Evolutionary conservation across 768 basidiomycete genomes (phyloP), one percentile per base, ranked within the genome.

Genomic region (Cubamyces sp.): DNA sequence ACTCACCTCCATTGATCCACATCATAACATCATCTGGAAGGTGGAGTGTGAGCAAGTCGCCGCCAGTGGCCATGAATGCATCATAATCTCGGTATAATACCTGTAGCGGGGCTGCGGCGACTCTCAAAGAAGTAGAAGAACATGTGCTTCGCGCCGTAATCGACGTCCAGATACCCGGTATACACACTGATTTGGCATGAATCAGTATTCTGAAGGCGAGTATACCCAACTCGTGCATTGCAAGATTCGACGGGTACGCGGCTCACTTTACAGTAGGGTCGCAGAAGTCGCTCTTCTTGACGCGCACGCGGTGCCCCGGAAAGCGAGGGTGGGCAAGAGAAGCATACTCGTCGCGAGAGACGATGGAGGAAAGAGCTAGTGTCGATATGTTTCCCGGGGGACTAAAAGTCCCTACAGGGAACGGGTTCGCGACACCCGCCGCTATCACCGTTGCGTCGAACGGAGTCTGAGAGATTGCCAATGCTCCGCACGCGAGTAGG

Each of bases 51-150:
- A 43, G 57, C 9, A 34, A 34, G 6, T 9, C 34, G 6, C 1
- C 9, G 11, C 5, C 1, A 1, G 34, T 34, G 11, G 11, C 9
- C 6, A 34, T 5, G 9, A 11, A 9, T 11, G 11, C 34, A 11
- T 34, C 9, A n/a, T n/a, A 5, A 34, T 34, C 34, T 34, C 5
- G 34, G 6, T 34, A 11, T 11, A 1, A 34, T 18, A 80, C 79
- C 79, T 30, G 68, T 72, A 6, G 69, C 76, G 2, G 82, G 82
- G 51, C 78, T 69, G 43, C 75, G 73, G 55, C 86, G 70, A 55
- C 80, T 82, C 70, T 85, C 85, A 68, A 87, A 87, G 74, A 87
- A 87, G 70, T 82, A 84, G 72, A 85, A 86, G 68, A 81, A 81
- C 65, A 83, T 59, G 62, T 82, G 81, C 58, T 80, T 82, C 1